Conservation (phyloP, 345 rosid genomes). For the Eucalyptus decipiens region DNA sequence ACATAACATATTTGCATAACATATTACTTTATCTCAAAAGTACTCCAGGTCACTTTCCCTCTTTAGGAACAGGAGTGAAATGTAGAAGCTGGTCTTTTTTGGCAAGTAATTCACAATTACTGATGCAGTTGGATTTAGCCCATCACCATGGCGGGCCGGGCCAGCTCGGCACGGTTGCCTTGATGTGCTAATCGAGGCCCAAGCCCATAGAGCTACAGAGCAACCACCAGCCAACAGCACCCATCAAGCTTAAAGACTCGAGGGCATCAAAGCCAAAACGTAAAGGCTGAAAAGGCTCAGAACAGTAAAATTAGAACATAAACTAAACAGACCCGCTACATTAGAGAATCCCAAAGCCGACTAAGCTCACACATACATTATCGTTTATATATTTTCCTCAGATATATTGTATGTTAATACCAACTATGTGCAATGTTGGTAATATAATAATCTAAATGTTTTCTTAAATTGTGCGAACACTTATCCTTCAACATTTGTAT, state of each 20-base stretch:
- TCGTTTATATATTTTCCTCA: not conserved
- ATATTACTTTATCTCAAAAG: not conserved
- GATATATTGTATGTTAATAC: not conserved
- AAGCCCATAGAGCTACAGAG: not conserved
- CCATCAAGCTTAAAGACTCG: not conserved
- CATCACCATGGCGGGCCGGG: not conserved
- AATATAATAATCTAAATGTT: not conserved
- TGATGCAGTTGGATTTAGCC: not conserved
- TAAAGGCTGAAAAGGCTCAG: not conserved
- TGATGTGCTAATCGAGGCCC: not conserved
- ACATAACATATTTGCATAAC: not conserved
- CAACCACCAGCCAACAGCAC: not conserved
- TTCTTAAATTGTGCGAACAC: not conserved
- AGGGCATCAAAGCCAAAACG: not conserved
- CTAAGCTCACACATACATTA: not conserved
- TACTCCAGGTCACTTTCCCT: not conserved
- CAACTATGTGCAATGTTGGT: not conserved
- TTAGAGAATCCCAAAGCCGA: not conserved
- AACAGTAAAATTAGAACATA: not conserved
- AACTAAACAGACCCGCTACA: not conserved
- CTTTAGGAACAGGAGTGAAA: not conserved
- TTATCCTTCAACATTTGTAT: not conserved
- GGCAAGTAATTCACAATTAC: no score
- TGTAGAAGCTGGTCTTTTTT: not conserved
- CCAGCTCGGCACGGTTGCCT: not conserved